Percentiles rank a stretch among this genome's conserved stretches.
Evolutionary conservation across 768 basidiomycete genomes (phyloP).

Genomic region (Mycena belliarum): DNA sequence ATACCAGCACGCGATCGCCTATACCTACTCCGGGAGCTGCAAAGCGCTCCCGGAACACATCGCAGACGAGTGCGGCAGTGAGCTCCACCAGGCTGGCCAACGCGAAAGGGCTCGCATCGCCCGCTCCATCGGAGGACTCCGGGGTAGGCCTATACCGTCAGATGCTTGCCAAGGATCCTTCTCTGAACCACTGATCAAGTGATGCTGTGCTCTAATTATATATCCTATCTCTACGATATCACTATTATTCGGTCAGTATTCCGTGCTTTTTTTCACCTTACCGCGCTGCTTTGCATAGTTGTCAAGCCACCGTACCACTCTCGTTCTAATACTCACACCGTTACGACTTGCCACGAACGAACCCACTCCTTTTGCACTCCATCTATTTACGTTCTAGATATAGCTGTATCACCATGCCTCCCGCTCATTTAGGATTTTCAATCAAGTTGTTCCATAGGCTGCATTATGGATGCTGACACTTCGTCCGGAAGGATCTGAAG

Average conservation of each 20-base stretch:
- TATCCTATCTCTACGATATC: conserved; percentile 26
- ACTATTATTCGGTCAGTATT: conserved; percentile 21
- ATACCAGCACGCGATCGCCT: conserved; percentile 56
- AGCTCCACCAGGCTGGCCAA: conserved; percentile 38
- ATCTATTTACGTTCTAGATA: conserved; percentile 32
- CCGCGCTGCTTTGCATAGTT: conserved; percentile 23
- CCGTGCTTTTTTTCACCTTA: conserved; percentile 20
- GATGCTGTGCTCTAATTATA: conserved; percentile 22
- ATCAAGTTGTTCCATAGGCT: conserved; percentile 61
- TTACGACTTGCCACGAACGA: conserved; percentile 22
- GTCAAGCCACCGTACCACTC: conserved; percentile 17
- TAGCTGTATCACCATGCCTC: conserved; percentile 21
- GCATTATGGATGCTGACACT: conserved; percentile 95
- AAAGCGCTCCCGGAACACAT: conserved; percentile 71
- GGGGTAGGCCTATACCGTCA: conserved; percentile 84
- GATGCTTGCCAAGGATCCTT: conserved; percentile 74
- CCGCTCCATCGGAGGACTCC: conserved; percentile 80
- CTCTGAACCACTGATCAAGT: conserved; percentile 50
- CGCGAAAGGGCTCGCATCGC: conserved; percentile 57
- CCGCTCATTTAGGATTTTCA: conserved; percentile 21
- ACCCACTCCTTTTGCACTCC: conserved; percentile 17
- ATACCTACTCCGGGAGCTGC: conserved; percentile 31
- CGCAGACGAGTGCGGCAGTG: conserved; percentile 69
- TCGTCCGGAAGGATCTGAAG: conserved; percentile 91
- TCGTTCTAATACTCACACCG: conserved; percentile 19